Evolutionary conservation across 495 filamentous ascomycete species (phyloP).

Genomic region (Geopyxis carbonaria): DNA sequence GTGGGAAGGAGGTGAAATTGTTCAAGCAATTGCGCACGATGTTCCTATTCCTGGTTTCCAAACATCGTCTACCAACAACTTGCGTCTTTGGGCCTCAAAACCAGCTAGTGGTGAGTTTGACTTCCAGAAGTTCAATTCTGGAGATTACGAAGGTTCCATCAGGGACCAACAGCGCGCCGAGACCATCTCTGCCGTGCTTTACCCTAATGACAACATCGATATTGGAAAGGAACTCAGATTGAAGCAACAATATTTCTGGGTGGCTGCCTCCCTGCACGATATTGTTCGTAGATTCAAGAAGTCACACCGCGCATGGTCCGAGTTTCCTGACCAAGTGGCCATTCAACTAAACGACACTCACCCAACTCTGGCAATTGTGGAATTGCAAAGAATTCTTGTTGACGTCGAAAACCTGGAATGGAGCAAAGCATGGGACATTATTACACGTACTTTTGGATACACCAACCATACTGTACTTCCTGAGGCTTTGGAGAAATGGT

Average conservation of each 20-base stretch:
- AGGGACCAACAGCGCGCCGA: slow-evolving; percentile 90
- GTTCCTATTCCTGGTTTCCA: slow-evolving; percentile 84
- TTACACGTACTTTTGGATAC: slow-evolving; percentile 65
- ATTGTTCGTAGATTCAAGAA: slow-evolving; percentile 98
- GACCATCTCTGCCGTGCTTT: slow-evolving; percentile 93
- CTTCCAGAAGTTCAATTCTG: slow-evolving; percentile 98
- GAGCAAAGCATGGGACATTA: slow-evolving; percentile 74
- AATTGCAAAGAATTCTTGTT: slow-evolving; percentile 79
- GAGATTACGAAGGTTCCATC: slow-evolving; percentile 93
- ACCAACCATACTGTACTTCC: slow-evolving; percentile 97
- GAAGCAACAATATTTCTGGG: slow-evolving; percentile 99
- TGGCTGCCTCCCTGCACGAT: slow-evolving; percentile 85
- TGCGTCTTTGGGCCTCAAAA: slow-evolving; percentile 92
- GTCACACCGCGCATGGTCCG: slow-evolving; percentile 71
- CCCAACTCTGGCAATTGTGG: slow-evolving; percentile 87
- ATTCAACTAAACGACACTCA: slow-evolving; percentile 98
- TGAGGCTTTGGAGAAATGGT: slow-evolving; percentile 97
- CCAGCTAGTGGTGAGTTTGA: slow-evolving; percentile 94
- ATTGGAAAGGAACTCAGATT: slow-evolving; percentile 90
- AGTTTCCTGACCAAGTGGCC: slow-evolving; percentile 87
- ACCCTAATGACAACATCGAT: slow-evolving; percentile 94
- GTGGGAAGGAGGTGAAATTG: slow-evolving; percentile 88
- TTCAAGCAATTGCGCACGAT: slow-evolving; percentile 87
- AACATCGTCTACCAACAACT: slow-evolving; percentile 85
- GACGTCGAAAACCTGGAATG: slow-evolving; percentile 82